phyloP scores from a whole-genome alignment of 169 alveolate genomes.

The Plasmodium gonderi region DNA sequence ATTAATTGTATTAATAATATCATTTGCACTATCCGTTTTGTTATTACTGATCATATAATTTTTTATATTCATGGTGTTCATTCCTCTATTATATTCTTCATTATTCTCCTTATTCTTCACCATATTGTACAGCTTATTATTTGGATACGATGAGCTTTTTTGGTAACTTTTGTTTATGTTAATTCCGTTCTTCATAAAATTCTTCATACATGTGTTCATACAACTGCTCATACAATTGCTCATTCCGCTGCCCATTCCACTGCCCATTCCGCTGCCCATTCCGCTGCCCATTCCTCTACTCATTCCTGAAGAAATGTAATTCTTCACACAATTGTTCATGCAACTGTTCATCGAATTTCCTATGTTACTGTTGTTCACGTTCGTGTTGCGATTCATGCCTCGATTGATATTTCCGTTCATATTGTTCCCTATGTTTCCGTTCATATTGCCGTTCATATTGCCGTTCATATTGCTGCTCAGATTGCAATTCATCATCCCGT shows the following conservation, averaged over 20 bases:
- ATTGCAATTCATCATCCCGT: not conserved
- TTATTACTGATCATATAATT: conserved; percentile 6
- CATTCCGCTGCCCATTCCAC: not conserved
- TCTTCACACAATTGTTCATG: not conserved
- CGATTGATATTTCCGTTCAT: not conserved
- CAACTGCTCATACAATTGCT: not conserved
- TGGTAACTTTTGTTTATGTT: conserved; percentile 13
- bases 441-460: not conserved
- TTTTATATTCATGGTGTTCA: conserved; percentile 19
- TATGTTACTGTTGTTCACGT: not conserved
- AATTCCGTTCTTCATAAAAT: not conserved
- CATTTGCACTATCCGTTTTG: not conserved
- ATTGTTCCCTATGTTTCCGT: too few species aligned
- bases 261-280: not conserved
- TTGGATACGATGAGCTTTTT: conserved; percentile 54
- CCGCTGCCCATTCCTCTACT: not conserved
- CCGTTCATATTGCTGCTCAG: not conserved
- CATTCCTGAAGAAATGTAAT: too few species aligned
- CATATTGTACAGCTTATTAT: conserved; percentile 9
- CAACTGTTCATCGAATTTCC: not conserved
- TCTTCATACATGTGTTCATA: not conserved
- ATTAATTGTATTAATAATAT: conserved; percentile 8
- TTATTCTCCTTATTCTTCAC: conserved; percentile 31
- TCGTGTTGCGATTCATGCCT: not conserved
- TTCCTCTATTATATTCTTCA: conserved; percentile 5